Percentiles rank a stretch among this genome's conserved stretches.
These are phyloP conservation scores for Tetracladium maxilliforme DNA, from an alignment of 2,329 filamentous ascomycete species.

Conservation along the genomic window DNA sequence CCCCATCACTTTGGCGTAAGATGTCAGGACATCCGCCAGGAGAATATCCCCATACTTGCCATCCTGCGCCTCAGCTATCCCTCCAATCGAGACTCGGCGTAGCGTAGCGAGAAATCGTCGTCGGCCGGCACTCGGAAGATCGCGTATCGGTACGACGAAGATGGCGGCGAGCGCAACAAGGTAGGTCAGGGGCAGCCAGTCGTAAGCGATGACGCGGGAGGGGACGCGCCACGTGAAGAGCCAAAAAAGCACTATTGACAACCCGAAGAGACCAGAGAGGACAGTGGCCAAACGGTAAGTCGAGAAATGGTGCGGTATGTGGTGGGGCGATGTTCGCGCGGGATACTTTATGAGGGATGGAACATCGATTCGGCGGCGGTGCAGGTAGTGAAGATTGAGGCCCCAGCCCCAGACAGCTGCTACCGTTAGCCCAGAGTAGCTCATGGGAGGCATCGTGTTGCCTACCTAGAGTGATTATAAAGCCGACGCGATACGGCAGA, in stretches of 20 bases:
- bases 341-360: constrained; percentile 79
- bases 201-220: constrained; percentile 58
- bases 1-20: constrained; percentile 82
- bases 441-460: constrained; percentile 3
- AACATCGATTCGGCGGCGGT: constrained; percentile 70
- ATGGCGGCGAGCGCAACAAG: constrained; percentile 57
- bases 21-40: constrained; percentile 85
- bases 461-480: constrained; percentile 73
- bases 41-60: constrained; percentile 92
- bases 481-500: constrained; percentile 75
- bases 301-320: constrained; percentile 63
- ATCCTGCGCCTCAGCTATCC: constrained; percentile 71
- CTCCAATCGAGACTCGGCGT: constrained; percentile 67
- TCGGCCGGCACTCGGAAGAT: constrained; percentile 55
- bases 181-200: constrained; percentile 77
- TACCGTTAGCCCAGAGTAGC: constrained; percentile 1
- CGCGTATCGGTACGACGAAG: constrained; percentile 59
- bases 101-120: constrained; percentile 62
- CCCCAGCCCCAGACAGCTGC: constrained; percentile 92
- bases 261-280: constrained; percentile 53
- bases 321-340: constrained; percentile 51
- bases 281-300: constrained; percentile 75
- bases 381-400: constrained; percentile 77
- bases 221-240: constrained; percentile 56
- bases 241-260: constrained; percentile 77